Evolutionary conservation across 495 filamentous ascomycete genomes (phyloP).

Genomic region (Lophiostoma macrostomum): DNA sequence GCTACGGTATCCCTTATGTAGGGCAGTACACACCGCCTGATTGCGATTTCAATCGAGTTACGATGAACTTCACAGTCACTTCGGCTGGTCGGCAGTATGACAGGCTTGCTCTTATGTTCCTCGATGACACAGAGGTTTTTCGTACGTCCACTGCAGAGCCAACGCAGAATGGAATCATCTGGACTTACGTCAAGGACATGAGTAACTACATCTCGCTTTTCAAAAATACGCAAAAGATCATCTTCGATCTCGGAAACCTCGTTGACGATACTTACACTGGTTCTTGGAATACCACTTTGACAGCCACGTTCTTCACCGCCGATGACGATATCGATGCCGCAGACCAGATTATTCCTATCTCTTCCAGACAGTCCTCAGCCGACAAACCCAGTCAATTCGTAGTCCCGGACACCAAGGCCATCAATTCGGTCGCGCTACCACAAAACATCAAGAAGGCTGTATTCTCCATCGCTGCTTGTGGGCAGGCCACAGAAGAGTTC

Average conservation of each 20-base stretch:
- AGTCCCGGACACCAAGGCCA: conserved; percentile 64
- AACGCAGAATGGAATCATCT: conserved; percentile 62
- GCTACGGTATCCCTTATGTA: conserved; percentile 76
- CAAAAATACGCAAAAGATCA: conserved; percentile 65
- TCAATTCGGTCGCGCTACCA: conserved; percentile 57
- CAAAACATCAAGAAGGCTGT: conserved; percentile 65
- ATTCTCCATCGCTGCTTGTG: conserved; percentile 72
- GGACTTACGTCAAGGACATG: conserved; percentile 83
- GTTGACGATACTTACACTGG: conserved; percentile 75
- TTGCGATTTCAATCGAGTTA: conserved; percentile 74
- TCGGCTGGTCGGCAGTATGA: conserved; percentile 77
- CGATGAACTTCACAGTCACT: conserved; percentile 77
- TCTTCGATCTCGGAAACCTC: conserved; percentile 81
- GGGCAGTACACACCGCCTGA: conserved; percentile 64
- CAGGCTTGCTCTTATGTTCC: conserved; percentile 71
- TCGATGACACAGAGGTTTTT: conserved; percentile 79
- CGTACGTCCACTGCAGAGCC: conserved; percentile 87
- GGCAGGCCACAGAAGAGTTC: conserved; percentile 78
- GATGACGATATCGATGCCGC: conserved; percentile 51
- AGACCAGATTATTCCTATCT: conserved; percentile 72
- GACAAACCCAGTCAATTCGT: conserved; percentile 65
- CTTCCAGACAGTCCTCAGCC: conserved; percentile 51
- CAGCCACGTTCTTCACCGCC: conserved; percentile 68
- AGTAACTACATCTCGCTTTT: conserved; percentile 68
- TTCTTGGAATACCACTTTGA: conserved; percentile 75